These are phyloP conservation scores for Rhodosporidiobolus sp. DNA, from an alignment of 768 basidiomycete species.

Conservation along the genomic window DNA sequence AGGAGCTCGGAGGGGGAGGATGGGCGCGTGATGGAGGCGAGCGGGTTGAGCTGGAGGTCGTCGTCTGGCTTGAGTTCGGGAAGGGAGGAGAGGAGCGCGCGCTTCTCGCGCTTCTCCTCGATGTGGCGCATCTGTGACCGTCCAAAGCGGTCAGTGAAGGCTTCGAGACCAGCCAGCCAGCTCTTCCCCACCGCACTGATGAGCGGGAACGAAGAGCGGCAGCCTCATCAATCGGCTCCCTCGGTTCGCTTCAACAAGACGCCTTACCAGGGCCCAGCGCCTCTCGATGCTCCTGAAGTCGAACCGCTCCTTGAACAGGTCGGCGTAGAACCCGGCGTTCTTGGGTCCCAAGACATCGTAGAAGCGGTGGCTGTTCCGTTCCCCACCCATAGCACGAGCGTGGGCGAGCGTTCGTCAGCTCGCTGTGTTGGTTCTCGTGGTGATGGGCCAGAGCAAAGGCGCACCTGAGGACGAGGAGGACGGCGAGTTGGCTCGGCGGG, in stretches of 20 bases:
- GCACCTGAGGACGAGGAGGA: constrained; percentile 53
- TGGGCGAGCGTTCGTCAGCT: background rate
- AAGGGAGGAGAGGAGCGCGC: constrained; percentile 13
- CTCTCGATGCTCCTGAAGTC: constrained; percentile 23
- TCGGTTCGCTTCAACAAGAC: too few species aligned
- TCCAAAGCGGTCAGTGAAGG: background rate
- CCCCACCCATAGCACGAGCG: too few species aligned
- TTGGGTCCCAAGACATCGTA: constrained; percentile 50
- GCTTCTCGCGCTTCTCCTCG: constrained; percentile 36
- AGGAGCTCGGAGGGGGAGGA: constrained; percentile 19
- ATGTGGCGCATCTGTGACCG: constrained; percentile 18
- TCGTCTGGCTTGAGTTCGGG: constrained; percentile 26
- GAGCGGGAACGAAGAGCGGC: background rate
- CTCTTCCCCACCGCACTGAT: background rate
- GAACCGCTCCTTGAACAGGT: constrained; percentile 38
- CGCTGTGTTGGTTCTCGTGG: background rate
- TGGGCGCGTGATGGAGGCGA: constrained; percentile 22
- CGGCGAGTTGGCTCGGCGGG: constrained; percentile 53
- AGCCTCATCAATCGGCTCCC: too few species aligned
- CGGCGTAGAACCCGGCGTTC: constrained; percentile 36
- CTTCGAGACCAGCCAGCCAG: background rate
- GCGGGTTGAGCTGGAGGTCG: constrained; percentile 26
- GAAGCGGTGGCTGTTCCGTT: constrained; percentile 48
- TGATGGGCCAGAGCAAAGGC: background rate
- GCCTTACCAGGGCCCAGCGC: constrained; percentile 26